Evolutionary conservation across 768 basidiomycete species (phyloP).

Genomic region (Agaricus subrufescens): DNA sequence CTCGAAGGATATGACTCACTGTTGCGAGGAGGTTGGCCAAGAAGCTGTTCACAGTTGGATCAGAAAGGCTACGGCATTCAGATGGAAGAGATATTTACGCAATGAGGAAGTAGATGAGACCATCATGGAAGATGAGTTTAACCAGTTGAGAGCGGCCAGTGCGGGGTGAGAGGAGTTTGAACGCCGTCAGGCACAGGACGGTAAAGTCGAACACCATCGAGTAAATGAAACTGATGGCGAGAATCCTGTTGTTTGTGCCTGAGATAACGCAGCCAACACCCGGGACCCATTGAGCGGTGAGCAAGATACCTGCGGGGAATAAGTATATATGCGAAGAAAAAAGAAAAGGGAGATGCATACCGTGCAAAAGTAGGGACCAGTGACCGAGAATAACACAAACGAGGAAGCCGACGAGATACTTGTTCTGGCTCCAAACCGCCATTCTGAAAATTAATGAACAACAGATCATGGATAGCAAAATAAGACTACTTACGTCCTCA

Average conservation of each 20-base stretch:
- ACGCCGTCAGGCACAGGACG: conserved; percentile 56
- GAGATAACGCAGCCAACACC: conserved; percentile 52
- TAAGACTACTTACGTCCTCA: conserved; percentile 51
- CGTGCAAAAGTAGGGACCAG: conserved; percentile 68
- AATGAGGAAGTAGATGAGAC: conserved; percentile 66
- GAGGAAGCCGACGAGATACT: conserved; percentile 48
- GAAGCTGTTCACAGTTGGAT: conserved; percentile 38
- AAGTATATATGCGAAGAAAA: not conserved
- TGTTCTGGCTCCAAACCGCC: conserved; percentile 63
- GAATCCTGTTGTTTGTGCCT: conserved; percentile 51
- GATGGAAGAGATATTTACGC: conserved; percentile 41
- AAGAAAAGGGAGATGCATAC: conserved; percentile 25
- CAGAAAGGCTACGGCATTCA: not conserved
- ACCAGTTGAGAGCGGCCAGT: conserved; percentile 52
- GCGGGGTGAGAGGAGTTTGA: conserved; percentile 47
- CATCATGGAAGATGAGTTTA: conserved; percentile 65
- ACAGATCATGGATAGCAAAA: conserved; percentile 10
- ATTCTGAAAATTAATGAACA: conserved; percentile 35
- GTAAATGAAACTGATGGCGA: conserved; percentile 68
- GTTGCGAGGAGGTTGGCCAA: conserved; percentile 64
- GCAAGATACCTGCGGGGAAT: conserved; percentile 40
- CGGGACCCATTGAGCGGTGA: conserved; percentile 53
- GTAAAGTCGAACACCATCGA: conserved; percentile 68
- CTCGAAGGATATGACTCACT: conserved; percentile 28
- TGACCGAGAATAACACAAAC: conserved; percentile 58